Evolutionary conservation across 768 basidiomycete genomes (phyloP).

Genomic region (Cystobasidium ongulense): DNA sequence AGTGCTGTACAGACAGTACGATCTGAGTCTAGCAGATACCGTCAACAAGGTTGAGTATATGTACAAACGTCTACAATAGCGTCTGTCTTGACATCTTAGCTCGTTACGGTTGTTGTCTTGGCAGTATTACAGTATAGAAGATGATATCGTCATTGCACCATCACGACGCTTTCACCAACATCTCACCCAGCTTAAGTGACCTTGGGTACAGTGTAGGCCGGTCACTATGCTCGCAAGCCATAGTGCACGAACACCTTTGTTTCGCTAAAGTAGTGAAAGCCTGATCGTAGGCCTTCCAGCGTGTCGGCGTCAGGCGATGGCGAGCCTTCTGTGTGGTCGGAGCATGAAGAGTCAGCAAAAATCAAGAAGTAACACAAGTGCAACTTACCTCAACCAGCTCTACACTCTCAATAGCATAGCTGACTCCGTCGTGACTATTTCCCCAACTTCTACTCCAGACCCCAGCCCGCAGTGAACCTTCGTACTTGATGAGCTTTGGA

Average conservation of each 20-base stretch:
- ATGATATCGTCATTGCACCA: too few relatives aligned
- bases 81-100: too few relatives aligned
- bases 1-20: not conserved
- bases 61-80: not conserved
- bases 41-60: not conserved
- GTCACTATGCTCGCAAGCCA: constrained; percentile 1
- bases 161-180: constrained; percentile 1
- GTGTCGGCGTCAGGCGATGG: not conserved
- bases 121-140: not conserved
- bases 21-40: not conserved
- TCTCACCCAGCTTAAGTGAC: not conserved
- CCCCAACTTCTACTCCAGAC: constrained; percentile 48
- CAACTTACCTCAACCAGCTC: constrained; percentile 43
- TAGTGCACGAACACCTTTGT: constrained; percentile 17
- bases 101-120: not conserved
- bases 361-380: not conserved
- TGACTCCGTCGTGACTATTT: constrained; percentile 49
- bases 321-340: not conserved
- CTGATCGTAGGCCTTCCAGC: not conserved
- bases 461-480: constrained; percentile 45
- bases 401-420: constrained; percentile 46
- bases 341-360: not conserved
- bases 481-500: constrained; percentile 46
- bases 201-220: not conserved
- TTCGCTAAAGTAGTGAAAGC: not conserved